Base-by-base conservation (phyloP, 371 early-diverging fungal species). In the Mortierella sp. region DNA sequence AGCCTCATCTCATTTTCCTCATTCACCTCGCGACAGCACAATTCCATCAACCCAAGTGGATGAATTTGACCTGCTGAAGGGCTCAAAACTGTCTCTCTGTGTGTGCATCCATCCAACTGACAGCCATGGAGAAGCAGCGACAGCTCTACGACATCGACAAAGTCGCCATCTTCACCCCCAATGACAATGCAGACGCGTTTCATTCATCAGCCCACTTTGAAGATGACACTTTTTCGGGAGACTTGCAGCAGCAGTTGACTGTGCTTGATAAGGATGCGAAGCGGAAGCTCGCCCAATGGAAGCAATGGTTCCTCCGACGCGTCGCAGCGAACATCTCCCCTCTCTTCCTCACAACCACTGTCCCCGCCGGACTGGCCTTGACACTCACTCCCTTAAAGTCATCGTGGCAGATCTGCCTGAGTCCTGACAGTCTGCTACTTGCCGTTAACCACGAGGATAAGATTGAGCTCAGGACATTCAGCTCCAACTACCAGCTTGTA, bases 111-210 rank as follows among this genome's bases (percentile, higher is more conserved):
- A n/a, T 43, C 43, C 43, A 43, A 2, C 37, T 14, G 9, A 1
- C 43, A 4, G 21, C 43, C 55, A 73, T 73, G 73, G 73, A 73
- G 59, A 70, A 72, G 50, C 71, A 73, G 41, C 79, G 64, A 7
- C 73, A 79, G 23, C 78, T 82, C 27, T 82, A 82, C 60, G 82
- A 82, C 58, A 66, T 80, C 49, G 76, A 78, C 60, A 75, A 69
- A 21, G 56, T 79, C 39, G 82, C 80, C 50, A 55, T 69, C 34
- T 82, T 79, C 79, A 75, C 73, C 26, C 80, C 82, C 12, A 79
- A 78, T 17, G 80, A 82, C 60, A 69, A 72, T 64, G 43, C 59
- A 23, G 68, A 56, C 56, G 44, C 56, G 43, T n/a, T n/a, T n/a
- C 39, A 47, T 23, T 41, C 47, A 7, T 12, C 60, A n/a, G n/a